Conservation (phyloP, 2,329 filamentous ascomycete genomes). For the Juglanconis sp. region DNA sequence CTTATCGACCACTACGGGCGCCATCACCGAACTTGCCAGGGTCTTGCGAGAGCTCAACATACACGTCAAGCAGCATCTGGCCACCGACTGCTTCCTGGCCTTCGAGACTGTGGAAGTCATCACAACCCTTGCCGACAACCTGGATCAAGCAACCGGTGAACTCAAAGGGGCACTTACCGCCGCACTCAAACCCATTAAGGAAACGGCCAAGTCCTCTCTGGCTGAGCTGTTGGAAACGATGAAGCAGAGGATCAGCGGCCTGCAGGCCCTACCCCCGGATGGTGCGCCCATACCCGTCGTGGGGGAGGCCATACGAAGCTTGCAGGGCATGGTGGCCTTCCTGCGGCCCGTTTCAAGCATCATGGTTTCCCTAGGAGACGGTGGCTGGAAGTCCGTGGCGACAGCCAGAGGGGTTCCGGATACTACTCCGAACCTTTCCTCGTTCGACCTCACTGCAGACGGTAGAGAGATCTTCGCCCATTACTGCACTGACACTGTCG, state of each 20-base stretch:
- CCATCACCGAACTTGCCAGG: slow-evolving; percentile 77
- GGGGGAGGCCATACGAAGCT: slow-evolving; percentile 77
- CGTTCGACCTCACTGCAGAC: slow-evolving; percentile 86
- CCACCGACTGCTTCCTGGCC: slow-evolving; percentile 89
- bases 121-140: slow-evolving; percentile 70
- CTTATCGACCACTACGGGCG: slow-evolving; percentile 71
- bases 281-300: slow-evolving; percentile 76
- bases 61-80: slow-evolving; percentile 81
- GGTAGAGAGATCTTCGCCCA: slow-evolving; percentile 83
- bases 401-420: slow-evolving; percentile 57
- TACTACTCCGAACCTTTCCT: slow-evolving; percentile 66
- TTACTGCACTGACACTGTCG: slow-evolving; percentile 86
- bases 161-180: slow-evolving; percentile 80
- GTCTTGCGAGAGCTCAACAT: slow-evolving; percentile 85
- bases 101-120: slow-evolving; percentile 95
- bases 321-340: slow-evolving; percentile 85
- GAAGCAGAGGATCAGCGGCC: slow-evolving; percentile 61
- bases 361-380: slow-evolving; percentile 87
- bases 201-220: slow-evolving; percentile 86
- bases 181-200: slow-evolving; percentile 81
- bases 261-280: slow-evolving; percentile 71
- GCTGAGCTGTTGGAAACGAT: slow-evolving; percentile 81
- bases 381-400: slow-evolving; percentile 70
- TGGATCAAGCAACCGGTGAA: slow-evolving; percentile 81
- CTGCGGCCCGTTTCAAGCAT: slow-evolving; percentile 82